Conservation (phyloP, 352 stramenopile genomes). For the Phytophthora idaei region DNA sequence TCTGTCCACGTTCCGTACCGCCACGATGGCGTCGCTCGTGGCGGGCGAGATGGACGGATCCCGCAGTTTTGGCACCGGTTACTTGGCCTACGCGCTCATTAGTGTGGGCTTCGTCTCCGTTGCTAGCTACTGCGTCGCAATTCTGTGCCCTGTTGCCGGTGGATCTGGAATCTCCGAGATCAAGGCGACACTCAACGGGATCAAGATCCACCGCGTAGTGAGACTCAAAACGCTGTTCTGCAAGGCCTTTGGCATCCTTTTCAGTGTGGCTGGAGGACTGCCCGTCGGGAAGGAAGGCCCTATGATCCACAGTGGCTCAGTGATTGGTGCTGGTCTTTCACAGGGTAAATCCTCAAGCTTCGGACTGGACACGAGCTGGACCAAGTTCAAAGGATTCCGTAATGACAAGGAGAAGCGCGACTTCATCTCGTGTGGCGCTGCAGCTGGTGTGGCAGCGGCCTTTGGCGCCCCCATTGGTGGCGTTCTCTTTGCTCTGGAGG, state of each 20-base stretch:
- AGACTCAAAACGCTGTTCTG: conserved; percentile 95
- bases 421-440: conserved; percentile 97
- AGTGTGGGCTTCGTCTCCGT: conserved; percentile 94
- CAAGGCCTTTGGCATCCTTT: conserved; percentile 93
- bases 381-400: conserved; percentile 92
- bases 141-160: conserved; percentile 93
- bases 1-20: conserved; percentile 90
- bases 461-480: conserved; percentile 98
- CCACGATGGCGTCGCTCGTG: conserved; percentile 88
- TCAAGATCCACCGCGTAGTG: conserved; percentile 97
- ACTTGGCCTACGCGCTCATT: conserved; percentile 90
- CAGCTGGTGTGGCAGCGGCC: conserved; percentile 96
- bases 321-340: conserved; percentile 96
- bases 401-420: conserved; percentile 97
- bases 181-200: conserved; percentile 98
- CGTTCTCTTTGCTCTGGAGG: conserved; percentile 97
- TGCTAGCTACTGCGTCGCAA: conserved; percentile 91
- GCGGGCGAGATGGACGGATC: conserved; percentile 53
- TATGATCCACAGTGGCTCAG: conserved; percentile 91
- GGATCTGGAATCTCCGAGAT: conserved; percentile 98
- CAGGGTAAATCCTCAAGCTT: conserved; percentile 92
- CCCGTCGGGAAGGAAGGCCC: conserved; percentile 89
- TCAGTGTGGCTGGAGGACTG: conserved; percentile 78
- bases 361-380: conserved; percentile 88
- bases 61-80: conserved; percentile 74